A percentile compares a stretch with the other conserved stretches of the same genome.
Evolutionary conservation across 345 rosid species (phyloP).

Genomic region (Linum usitatissimum): DNA sequence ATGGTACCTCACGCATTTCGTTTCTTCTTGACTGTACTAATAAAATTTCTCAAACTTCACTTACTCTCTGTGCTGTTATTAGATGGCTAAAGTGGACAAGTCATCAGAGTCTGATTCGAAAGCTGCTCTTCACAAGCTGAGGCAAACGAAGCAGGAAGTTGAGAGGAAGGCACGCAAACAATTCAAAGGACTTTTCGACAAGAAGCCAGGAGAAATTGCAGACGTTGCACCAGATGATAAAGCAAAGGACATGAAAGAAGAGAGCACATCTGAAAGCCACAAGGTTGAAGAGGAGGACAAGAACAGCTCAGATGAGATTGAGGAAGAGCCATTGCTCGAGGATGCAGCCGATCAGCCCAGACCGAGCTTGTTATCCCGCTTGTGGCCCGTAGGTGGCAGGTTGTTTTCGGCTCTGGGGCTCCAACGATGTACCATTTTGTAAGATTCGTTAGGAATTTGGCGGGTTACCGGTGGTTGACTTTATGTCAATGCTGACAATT

Average conservation of each 20-base stretch:
- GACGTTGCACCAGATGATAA: slow-evolving; percentile 7
- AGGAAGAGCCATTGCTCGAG: slow-evolving; percentile 16
- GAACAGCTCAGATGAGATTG: slow-evolving; percentile 6
- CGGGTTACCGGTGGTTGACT: too few species aligned
- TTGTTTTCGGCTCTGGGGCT: slow-evolving; percentile 33
- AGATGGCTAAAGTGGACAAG: slow-evolving; percentile 56
- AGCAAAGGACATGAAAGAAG: slow-evolving; percentile 8
- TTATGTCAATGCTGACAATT: too few species aligned
- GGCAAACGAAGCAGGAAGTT: slow-evolving; percentile 78
- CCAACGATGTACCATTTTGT: slow-evolving; percentile 40
- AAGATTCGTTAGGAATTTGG: not conserved
- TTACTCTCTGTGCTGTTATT: slow-evolving; percentile 15
- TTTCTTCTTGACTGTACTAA: not conserved
- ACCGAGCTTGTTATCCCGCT: slow-evolving; percentile 29
- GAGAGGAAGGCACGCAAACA: slow-evolving; percentile 70
- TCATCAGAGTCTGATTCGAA: slow-evolving; percentile 50
- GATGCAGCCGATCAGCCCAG: slow-evolving; percentile 19
- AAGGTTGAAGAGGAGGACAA: slow-evolving; percentile 13
- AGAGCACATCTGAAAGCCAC: slow-evolving; percentile 10
- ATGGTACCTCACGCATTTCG: slow-evolving; percentile 26
- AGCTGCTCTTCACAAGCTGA: slow-evolving; percentile 68
- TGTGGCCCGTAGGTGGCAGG: slow-evolving; percentile 43
- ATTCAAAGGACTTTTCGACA: slow-evolving; percentile 89
- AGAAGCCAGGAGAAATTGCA: slow-evolving; percentile 81
- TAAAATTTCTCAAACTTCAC: not conserved